phyloP scores from a whole-genome alignment of 148 eudicot genomes.

The Diospyros kaki region DNA sequence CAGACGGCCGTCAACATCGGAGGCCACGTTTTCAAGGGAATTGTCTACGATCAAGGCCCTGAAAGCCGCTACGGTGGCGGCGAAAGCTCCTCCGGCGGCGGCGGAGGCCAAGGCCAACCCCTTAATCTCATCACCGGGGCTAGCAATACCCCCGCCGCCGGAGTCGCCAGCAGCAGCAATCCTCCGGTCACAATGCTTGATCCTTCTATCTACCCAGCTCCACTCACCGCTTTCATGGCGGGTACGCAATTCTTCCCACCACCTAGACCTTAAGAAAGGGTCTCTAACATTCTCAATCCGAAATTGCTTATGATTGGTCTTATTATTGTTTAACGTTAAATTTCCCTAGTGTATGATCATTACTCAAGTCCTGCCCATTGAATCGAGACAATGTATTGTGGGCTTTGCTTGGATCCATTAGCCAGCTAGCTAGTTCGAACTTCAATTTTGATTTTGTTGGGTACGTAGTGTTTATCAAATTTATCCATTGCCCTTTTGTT shows the following conservation, averaged over 20 bases:
- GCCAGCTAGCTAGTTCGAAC: neutral
- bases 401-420: neutral
- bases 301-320: neutral
- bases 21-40: constrained; percentile 90
- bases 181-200: constrained; percentile 26
- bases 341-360: constrained; percentile 1
- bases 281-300: neutral
- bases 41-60: constrained; percentile 84
- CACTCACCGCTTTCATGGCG: constrained; percentile 69
- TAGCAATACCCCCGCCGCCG: constrained; percentile 11
- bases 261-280: constrained; percentile 52
- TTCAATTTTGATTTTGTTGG: constrained; percentile 15
- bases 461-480: neutral
- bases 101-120: constrained; percentile 11
- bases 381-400: too few relatives aligned
- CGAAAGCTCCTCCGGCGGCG: constrained; percentile 38
- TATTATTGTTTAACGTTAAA: neutral
- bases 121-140: constrained; percentile 28
- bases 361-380: neutral
- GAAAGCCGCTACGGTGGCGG: constrained; percentile 42
- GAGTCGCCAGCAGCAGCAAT: constrained; percentile 9
- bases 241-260: constrained; percentile 96
- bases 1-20: constrained; percentile 89
- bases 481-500: neutral
- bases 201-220: constrained; percentile 53